Evolutionary conservation across 352 stramenopile species (phyloP), one percentile per base, ranked within the genome.

Genomic region (Thalassiosira ordinaria): DNA sequence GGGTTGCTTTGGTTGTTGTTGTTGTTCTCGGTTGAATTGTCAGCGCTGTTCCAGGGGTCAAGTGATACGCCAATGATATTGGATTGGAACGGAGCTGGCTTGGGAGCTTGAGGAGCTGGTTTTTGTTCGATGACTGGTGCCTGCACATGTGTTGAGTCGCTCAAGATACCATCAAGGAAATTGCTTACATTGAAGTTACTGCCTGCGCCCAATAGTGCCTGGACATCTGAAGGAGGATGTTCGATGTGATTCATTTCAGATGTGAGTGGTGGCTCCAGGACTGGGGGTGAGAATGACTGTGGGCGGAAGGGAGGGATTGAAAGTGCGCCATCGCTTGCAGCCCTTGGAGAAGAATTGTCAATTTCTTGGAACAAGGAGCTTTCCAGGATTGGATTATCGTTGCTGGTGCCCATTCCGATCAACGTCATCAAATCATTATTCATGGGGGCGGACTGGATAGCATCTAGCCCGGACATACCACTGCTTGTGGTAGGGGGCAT

Each of bases 111-210:
- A 41, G 20, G 13, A 22, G 55, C 3, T 39, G 76, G 49, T 1
- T 63, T 20, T 52, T 37, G 18, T 35, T 59, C 49, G 9, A 35
- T 20, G 2, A 7, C 3, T 33, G 7, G 26, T n/a, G 2, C 53
- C 18, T 61, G 26, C 7, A 26, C 7, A 56, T 56, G 47, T 39
- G 49, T 72, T 16, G 47, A 74, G 35, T 94, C 89, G 41, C 87
- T 84, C 65, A 94, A 78, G 55, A 94, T 89, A 26, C 81, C 77
- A 65, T 93, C 84, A 6, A 94, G 68, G 78, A 94, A 94, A 57
- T 88, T 89, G 65, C 86, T 85, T 16, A 94, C 85, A 75, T 94
- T 88, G 66, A 94, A 94, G 51, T 82, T 80, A 74, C 77, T 88
- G 16, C 72, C 52, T 61, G 68, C 16, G 35, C 71, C 82, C 24